These are phyloP conservation scores for Cinchona pubescens DNA, from an alignment of 257 asterid genomes.

Conservation along the genomic window DNA sequence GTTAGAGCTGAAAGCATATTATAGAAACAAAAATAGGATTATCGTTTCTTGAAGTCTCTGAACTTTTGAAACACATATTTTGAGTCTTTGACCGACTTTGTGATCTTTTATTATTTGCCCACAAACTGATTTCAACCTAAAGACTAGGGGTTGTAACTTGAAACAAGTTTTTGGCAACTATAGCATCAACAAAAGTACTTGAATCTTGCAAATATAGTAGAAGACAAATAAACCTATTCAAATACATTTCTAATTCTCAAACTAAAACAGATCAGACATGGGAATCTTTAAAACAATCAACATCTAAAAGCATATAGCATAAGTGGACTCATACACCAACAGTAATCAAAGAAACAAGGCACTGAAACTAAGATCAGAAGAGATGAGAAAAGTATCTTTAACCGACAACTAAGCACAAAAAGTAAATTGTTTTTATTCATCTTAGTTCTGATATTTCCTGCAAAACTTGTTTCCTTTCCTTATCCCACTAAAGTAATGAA, in stretches of 20 bases:
- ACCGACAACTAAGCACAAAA: background rate
- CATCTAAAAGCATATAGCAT: no score
- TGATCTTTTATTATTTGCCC: background rate
- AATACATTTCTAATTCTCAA: background rate
- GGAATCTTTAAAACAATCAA: background rate
- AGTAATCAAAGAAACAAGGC: background rate
- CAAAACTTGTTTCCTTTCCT: background rate
- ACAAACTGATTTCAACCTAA: background rate
- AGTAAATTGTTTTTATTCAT: background rate
- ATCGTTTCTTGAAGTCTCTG: background rate
- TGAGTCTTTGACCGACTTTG: background rate
- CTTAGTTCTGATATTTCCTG: background rate
- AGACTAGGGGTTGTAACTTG: no score
- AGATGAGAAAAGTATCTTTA: background rate
- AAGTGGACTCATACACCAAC: background rate
- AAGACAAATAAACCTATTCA: background rate
- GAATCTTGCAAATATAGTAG: constrained; percentile 4
- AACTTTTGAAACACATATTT: background rate
- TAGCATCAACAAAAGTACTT: no score
- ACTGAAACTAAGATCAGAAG: background rate
- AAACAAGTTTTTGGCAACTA: no score
- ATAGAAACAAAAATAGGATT: background rate
- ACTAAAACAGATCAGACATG: background rate
- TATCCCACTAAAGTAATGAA: no score
- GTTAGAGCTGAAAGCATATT: constrained; percentile 21